Evolutionary conservation across 1,139 yeast species (phyloP), one percentile per base, ranked within the genome.

Genomic region (Pneumocystis murina): DNA sequence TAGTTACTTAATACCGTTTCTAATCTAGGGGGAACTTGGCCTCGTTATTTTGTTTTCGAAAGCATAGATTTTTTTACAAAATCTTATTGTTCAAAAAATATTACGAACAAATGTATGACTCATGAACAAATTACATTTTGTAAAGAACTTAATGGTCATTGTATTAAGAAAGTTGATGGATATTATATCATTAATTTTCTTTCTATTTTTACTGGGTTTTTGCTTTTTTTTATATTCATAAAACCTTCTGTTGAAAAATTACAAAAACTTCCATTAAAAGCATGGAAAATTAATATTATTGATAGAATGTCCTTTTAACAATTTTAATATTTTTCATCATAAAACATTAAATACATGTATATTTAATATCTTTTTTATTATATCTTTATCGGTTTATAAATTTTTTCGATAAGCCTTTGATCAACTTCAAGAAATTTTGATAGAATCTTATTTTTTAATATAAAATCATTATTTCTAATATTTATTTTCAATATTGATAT

Each of bases 1-100:
- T 60, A 64, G 60, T 85, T 96, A 0, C 78, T 92, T 65, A 94
- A 94, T 74, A 92, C 99, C 0, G 78, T 92, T 62, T 85, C 95
- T 48, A 92, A 92, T 72, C 80, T 91, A 65, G 99, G 99, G 43
- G 99, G 98, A 4, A 94, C 95, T 36, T 94, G 98, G 98, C 98
- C 99, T 0, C 80, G 91, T 65, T 77, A 89, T 35, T 77, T 92
- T 61, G 84, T 91, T 5, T 80, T 90, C 70, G 82, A 79, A 67
- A 79, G 90, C 72, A 92, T 94, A 65, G 97, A 91, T 74, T 80
- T 79, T 69, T 82, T 90, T 68, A 87, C 97, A 0, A 70, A 75
- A 2, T 82, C 90, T 0, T 73, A 78, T 40, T 91, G 97, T 75
- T 68, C 73, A n/a, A 71, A 62, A 12, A 20, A 55, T 36, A 60